Evolutionary conservation across 441 rosid species (phyloP), one percentile per base, ranked within the genome.

Genomic region (Dalechampia spathulata): DNA sequence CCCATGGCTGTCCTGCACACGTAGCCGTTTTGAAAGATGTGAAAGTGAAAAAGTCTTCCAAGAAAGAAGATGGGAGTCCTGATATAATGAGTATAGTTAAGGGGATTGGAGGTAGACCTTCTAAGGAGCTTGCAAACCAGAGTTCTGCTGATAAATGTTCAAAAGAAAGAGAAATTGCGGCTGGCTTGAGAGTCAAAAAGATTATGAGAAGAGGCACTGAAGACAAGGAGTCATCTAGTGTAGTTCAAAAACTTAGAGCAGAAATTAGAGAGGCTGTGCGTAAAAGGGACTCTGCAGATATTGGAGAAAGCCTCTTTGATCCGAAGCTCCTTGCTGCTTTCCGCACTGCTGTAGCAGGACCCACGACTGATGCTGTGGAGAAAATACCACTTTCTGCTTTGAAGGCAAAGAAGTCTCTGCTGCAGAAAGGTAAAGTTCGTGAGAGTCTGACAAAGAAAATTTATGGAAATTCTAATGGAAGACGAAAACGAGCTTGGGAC

Each of bases 371-470:
- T 58, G 71, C 80, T 58, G 75, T 72, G 41, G 64, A 66, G 37
- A 84, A 76, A 65, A 43, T 80, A 45, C 56, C 88, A 39, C 85
- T 86, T 60, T 63, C 77, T 50, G 76, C 88, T 60, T 40, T 87
- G 64, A 87, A 94, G 76, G 80, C 82, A 55, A 94, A 81, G 76
- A 94, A 80, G 72, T 69, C 83, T 46, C 66, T 94, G 81, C 72
- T 94, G 74, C 98, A 90, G 72, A 94, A 87, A 76, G 98, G 99
- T 56, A 94, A 87, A 83, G 82, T 90, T 46, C 90, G 99, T 48
- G 99, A 94, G 75, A 87, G 82, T 79, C 81, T 94, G 48, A 94
- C 99, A 0, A 90, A 84, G 76, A 94, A 94, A 75, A 90, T 94
- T 46, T 94, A 94, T 73, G 92, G 82, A 49, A 78, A 80, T 71